Conservation (phyloP, 2,329 filamentous ascomycete genomes). For the Atkinsonella hypoxylon region DNA sequence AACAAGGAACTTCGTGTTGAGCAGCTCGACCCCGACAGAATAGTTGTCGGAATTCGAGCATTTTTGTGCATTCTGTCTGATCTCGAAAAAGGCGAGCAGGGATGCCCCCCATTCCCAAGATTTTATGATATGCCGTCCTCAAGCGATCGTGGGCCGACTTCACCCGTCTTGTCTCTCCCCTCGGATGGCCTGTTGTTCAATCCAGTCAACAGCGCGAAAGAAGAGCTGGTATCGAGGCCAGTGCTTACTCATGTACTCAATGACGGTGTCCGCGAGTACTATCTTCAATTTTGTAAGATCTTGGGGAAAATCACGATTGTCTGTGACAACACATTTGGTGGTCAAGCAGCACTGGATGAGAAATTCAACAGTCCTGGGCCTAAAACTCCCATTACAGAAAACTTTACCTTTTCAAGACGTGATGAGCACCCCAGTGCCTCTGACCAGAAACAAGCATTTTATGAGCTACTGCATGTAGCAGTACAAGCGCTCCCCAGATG, state of each 20-base stretch:
- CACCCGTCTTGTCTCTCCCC: slow-evolving; percentile 34
- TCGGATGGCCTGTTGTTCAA: slow-evolving; percentile 16
- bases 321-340: slow-evolving; percentile 94
- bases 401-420: slow-evolving; percentile 77
- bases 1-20: slow-evolving; percentile 74
- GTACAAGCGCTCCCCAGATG: slow-evolving; percentile 94
- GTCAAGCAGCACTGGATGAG: slow-evolving; percentile 88
- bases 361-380: slow-evolving; percentile 81
- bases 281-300: slow-evolving; percentile 86
- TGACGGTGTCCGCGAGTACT: slow-evolving; percentile 73
- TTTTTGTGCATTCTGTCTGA: slow-evolving; percentile 91
- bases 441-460: slow-evolving; percentile 89
- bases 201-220: slow-evolving; percentile 24
- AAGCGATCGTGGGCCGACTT: slow-evolving; percentile 34
- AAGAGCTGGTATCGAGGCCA: slow-evolving; percentile 56
- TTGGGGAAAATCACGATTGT: slow-evolving; percentile 91
- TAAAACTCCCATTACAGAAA: slow-evolving; percentile 89
- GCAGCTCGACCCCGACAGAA: slow-evolving; percentile 87
- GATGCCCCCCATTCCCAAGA: slow-evolving; percentile 72
- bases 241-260: slow-evolving; percentile 52
- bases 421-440: slow-evolving; percentile 62
- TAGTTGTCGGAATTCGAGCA: slow-evolving; percentile 92
- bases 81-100: slow-evolving; percentile 69
- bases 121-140: slow-evolving; percentile 34
- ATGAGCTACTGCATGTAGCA: slow-evolving; percentile 87